A percentile compares a stretch with the other conserved stretches of the same genome.
phyloP scores from a whole-genome alignment of 2,329 filamentous ascomycete genomes.

The Colletotrichum neosansevieriae region DNA sequence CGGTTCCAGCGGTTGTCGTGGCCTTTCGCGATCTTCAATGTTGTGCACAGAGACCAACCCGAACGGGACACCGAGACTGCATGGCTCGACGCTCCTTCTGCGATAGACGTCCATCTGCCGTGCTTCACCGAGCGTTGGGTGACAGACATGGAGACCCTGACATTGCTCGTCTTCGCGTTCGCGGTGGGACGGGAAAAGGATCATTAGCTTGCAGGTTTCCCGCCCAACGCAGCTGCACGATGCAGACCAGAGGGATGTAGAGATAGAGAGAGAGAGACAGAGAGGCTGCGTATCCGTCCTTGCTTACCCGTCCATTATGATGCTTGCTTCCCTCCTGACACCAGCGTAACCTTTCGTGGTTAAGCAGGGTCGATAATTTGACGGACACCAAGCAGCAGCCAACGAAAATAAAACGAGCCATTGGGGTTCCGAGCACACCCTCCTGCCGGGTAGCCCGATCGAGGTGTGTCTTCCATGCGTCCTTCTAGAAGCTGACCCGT shows the following conservation, averaged over 20 bases:
- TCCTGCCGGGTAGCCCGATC: slow-evolving; percentile 22
- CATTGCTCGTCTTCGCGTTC: background rate
- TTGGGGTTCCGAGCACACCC: slow-evolving; percentile 8
- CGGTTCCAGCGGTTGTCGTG: background rate
- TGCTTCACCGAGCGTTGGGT: background rate
- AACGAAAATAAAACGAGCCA: slow-evolving; percentile 11
- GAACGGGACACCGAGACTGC: slow-evolving; percentile 2
- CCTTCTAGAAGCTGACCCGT: slow-evolving; percentile 28
- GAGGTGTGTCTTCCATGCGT: slow-evolving; percentile 19
- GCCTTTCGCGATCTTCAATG: background rate
- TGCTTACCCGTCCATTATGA: too few relatives aligned
- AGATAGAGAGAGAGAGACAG: too few relatives aligned
- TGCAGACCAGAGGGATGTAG: too few relatives aligned
- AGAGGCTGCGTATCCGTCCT: too few relatives aligned
- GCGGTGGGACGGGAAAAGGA: too few relatives aligned
- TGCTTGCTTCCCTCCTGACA: too few relatives aligned
- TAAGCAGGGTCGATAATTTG: slow-evolving; percentile 15
- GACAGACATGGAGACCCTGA: background rate
- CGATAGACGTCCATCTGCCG: background rate
- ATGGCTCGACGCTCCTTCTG: background rate
- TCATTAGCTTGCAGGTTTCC: too few relatives aligned
- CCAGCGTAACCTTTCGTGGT: too few relatives aligned
- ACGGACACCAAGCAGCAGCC: slow-evolving; percentile 14
- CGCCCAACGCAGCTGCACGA: too few relatives aligned
- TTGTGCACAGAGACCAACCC: background rate